phyloP scores from a whole-genome alignment of 768 basidiomycete genomes.

The Lactarius psammicola region DNA sequence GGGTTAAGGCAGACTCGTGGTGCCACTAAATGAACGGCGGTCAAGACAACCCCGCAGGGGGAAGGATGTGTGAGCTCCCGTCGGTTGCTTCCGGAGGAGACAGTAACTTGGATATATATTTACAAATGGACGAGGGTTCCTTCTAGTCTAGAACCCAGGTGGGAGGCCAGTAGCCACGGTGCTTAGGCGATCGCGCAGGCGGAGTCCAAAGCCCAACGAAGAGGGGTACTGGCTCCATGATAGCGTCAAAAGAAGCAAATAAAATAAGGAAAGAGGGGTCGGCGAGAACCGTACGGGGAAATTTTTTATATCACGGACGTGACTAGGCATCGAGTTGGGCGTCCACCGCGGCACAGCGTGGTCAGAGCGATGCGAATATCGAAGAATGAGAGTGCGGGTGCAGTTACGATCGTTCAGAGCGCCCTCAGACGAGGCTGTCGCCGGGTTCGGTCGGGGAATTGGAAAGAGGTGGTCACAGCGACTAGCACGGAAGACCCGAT shows the following conservation, averaged over 20 bases:
- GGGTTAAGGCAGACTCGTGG: slow-evolving; percentile 4
- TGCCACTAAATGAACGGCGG: slow-evolving; percentile 16
- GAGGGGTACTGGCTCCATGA: slow-evolving; percentile 1
- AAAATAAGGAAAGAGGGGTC: neutral
- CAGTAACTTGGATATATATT: neutral
- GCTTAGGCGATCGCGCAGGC: slow-evolving; percentile 16
- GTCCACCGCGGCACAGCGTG: neutral
- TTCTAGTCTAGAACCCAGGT: slow-evolving; percentile 16
- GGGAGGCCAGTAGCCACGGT: slow-evolving; percentile 7
- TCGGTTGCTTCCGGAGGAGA: slow-evolving; percentile 8
- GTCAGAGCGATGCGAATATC: neutral
- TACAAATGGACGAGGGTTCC: slow-evolving; percentile 11
- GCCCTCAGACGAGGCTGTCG: neutral
- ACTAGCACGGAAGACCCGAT: neutral
- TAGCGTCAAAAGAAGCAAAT: slow-evolving; percentile 2
- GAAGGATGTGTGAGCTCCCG: slow-evolving; percentile 8
- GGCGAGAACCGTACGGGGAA: neutral
- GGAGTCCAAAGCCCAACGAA: slow-evolving; percentile 12
- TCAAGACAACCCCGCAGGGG: neutral
- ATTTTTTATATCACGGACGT: neutral
- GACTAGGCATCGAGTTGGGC: neutral
- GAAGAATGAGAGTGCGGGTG: neutral
- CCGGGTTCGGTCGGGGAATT: neutral
- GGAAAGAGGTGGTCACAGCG: neutral
- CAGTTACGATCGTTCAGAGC: neutral